Percentiles rank a stretch among this genome's conserved stretches.
Evolutionary conservation across 2,329 filamentous ascomycete species (phyloP).

Genomic region (Trichoderma semiorbis): DNA sequence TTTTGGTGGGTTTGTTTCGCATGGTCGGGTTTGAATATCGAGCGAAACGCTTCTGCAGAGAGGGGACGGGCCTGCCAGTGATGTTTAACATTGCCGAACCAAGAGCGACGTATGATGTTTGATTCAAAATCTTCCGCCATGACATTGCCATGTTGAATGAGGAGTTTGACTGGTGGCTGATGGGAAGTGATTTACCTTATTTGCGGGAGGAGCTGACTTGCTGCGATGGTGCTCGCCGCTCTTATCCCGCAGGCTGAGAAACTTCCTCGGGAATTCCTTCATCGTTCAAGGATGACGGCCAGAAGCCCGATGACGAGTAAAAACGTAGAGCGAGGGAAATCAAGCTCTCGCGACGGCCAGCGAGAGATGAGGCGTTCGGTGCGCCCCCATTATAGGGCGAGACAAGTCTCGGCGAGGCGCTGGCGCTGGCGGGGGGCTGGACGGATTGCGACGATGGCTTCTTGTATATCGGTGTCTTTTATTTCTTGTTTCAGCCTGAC

Average conservation of each 20-base stretch:
- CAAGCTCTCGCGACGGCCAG: conserved; percentile 30
- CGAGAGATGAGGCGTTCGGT: conserved; percentile 29
- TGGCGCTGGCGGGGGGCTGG: conserved; percentile 7
- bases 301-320: conserved; percentile 13
- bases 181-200: conserved; percentile 22
- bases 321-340: conserved; percentile 3
- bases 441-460: not conserved
- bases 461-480: not conserved
- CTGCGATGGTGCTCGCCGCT: conserved; percentile 50
- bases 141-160: not conserved
- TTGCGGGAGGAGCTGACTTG: conserved; percentile 53
- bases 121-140: not conserved
- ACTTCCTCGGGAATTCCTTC: conserved; percentile 59
- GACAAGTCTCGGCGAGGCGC: conserved; percentile 13
- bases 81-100: conserved; percentile 17
- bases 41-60: conserved; percentile 56
- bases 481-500: not conserved
- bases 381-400: conserved; percentile 19
- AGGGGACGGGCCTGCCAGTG: conserved; percentile 46
- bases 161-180: not conserved
- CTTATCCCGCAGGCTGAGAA: conserved; percentile 69
- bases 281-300: conserved; percentile 35
- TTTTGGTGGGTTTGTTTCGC: conserved; percentile 42
- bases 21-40: conserved; percentile 61
- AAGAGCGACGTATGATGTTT: not conserved